These are phyloP conservation scores for Daldinia decipiens DNA, from an alignment of 495 filamentous ascomycete genomes.

Conservation along the genomic window DNA sequence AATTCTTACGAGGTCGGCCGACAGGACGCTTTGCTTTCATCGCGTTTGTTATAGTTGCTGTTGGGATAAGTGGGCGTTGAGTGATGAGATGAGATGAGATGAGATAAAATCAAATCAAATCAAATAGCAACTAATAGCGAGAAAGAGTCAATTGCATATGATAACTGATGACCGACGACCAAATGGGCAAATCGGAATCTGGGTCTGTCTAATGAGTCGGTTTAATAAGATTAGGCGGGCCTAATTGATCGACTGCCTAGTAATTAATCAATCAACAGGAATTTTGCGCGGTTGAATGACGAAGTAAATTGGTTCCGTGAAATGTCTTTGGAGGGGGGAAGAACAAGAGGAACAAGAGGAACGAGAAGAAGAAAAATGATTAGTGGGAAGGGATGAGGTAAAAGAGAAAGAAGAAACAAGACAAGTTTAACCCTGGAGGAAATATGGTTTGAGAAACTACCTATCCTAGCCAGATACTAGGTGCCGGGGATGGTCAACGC, in stretches of 20 bases:
- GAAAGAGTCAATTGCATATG: constrained; percentile 4
- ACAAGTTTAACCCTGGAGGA: constrained; percentile 15
- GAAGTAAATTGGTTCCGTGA: constrained; percentile 16
- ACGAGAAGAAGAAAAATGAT: not conserved
- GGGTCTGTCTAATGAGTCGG: constrained; percentile 3
- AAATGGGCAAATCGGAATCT: constrained; percentile 20
- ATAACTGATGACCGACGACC: not conserved
- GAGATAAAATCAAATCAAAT: not conserved
- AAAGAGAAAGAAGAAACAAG: constrained; percentile 2
- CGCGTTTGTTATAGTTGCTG: not conserved
- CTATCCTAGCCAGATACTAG: constrained; percentile 29
- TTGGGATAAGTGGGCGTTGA: constrained; percentile 2
- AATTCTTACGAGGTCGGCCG: constrained; percentile 33
- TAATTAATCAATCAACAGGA: constrained; percentile 23
- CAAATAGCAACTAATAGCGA: constrained; percentile 13
- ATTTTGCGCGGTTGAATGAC: constrained; percentile 15
- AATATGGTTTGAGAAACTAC: constrained; percentile 23
- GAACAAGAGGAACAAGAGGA: too few relatives aligned
- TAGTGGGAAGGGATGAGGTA: not conserved
- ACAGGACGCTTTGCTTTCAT: constrained; percentile 37
- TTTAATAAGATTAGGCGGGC: constrained; percentile 19
- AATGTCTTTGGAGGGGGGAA: not conserved
- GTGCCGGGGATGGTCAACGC: constrained; percentile 38
- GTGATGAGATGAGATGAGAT: not conserved
- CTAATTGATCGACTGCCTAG: constrained; percentile 13